Evolutionary conservation across 2,329 filamentous ascomycete species (phyloP).

Genomic region (Acephala macrosclerotiorum): DNA sequence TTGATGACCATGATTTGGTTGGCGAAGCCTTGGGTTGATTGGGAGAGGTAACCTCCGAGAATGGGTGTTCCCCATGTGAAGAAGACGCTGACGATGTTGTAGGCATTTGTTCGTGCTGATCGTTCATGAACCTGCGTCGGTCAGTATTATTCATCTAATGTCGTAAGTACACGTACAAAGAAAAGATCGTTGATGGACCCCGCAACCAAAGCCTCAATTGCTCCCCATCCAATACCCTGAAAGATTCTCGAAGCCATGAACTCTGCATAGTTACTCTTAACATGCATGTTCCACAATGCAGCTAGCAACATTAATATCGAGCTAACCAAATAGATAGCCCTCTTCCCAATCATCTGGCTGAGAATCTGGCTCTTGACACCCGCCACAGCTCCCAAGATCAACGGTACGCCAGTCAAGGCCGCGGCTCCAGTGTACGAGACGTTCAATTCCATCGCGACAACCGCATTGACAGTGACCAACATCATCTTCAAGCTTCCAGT

Average conservation of each 20-base stretch:
- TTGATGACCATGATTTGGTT: constrained; percentile 60
- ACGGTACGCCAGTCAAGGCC: constrained; percentile 59
- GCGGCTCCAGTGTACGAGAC: constrained; percentile 56
- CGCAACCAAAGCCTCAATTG: constrained; percentile 61
- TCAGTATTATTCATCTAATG: constrained; percentile 29
- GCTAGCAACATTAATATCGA: constrained; percentile 56
- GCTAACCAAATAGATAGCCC: constrained; percentile 59
- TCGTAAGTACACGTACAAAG: constrained; percentile 54
- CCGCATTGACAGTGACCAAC: constrained; percentile 56
- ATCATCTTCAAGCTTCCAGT: constrained; percentile 62
- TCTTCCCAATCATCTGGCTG: constrained; percentile 58
- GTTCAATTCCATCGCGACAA: constrained; percentile 51
- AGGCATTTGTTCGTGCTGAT: constrained; percentile 51
- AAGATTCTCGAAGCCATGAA: constrained; percentile 61
- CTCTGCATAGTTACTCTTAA: constrained; percentile 50
- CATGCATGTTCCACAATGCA: constrained; percentile 57
- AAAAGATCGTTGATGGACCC: constrained; percentile 63
- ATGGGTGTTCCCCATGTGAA: constrained; percentile 63
- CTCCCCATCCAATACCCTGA: constrained; percentile 65
- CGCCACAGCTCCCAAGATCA: constrained; percentile 57
- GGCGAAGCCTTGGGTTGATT: constrained; percentile 49
- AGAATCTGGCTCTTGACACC: constrained; percentile 53
- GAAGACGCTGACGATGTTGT: constrained; percentile 53
- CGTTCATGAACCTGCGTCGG: constrained; percentile 64
- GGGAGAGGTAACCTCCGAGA: constrained; percentile 58